These are phyloP conservation scores for Solanum chiquidenum DNA, from an alignment of 257 asterid species.

Conservation along the genomic window DNA sequence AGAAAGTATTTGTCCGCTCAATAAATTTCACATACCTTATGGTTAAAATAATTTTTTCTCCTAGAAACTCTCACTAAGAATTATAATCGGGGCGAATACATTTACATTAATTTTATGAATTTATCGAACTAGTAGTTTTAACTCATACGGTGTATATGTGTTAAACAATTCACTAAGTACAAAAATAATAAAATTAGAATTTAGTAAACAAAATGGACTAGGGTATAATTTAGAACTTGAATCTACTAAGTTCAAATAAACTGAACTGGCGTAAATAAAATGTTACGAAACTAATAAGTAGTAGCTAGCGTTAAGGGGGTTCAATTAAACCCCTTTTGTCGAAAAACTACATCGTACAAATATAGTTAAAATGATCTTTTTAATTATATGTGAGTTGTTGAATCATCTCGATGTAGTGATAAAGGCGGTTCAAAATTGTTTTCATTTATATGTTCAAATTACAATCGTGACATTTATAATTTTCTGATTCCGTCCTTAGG, in stretches of 20 bases:
- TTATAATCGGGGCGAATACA: background rate
- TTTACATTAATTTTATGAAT: too few species aligned
- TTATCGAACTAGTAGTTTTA: too few species aligned
- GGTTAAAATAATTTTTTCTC: too few species aligned
- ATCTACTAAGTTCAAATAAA: background rate
- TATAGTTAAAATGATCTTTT: too few species aligned
- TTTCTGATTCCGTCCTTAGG: too few species aligned
- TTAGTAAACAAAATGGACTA: background rate
- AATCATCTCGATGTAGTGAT: too few species aligned
- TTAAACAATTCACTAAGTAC: background rate
- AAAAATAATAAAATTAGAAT: background rate
- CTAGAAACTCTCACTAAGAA: background rate
- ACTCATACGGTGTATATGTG: too few species aligned
- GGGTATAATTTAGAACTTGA: background rate
- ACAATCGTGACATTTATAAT: too few species aligned
- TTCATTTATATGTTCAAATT: too few species aligned
- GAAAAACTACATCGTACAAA: too few species aligned
- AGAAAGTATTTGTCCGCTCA: background rate
- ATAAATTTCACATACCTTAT: background rate
- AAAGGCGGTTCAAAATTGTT: background rate
- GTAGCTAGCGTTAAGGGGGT: background rate
- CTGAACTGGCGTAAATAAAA: background rate
- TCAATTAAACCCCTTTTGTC: background rate
- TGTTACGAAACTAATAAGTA: too few species aligned
- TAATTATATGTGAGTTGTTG: too few species aligned